phyloP scores from a whole-genome alignment of 257 asterid species.

The Henckelia pumila region DNA sequence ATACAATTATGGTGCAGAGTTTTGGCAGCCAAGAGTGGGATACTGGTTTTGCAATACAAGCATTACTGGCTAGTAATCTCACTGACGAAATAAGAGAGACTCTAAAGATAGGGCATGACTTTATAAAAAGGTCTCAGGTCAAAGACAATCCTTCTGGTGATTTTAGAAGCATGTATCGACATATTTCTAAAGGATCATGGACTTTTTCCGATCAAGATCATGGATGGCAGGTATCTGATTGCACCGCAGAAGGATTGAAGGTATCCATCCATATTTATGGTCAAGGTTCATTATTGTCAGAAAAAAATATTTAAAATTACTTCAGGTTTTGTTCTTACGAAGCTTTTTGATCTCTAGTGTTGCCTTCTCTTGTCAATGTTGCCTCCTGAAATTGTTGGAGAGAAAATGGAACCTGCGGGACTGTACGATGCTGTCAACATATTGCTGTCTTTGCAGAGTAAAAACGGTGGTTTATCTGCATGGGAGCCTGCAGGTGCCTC shows the following conservation, averaged over 20 bases:
- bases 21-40: conserved; percentile 65
- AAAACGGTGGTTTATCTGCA: conserved; percentile 50
- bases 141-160: conserved; percentile 43
- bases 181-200: conserved; percentile 53
- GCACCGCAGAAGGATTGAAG: conserved; percentile 57
- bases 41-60: conserved; percentile 49
- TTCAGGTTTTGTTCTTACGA: no score
- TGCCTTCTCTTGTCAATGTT: conserved; percentile 28
- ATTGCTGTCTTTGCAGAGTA: conserved; percentile 49
- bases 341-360: background rate
- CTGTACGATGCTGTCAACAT: conserved; percentile 51
- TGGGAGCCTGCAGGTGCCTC: conserved; percentile 60
- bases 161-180: conserved; percentile 44
- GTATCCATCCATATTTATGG: conserved; percentile 16
- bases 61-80: conserved; percentile 43
- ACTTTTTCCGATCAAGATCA: conserved; percentile 58
- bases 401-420: conserved; percentile 27
- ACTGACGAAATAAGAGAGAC: conserved; percentile 34
- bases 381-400: conserved; percentile 43
- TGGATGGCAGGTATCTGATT: conserved; percentile 62
- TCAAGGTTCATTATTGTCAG: background rate
- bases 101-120: conserved; percentile 46
- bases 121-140: conserved; percentile 63
- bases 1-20: conserved; percentile 25
- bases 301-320: no score